Base-by-base conservation (phyloP, 2,329 filamentous ascomycete species). In the Cladosporium sp. region DNA sequence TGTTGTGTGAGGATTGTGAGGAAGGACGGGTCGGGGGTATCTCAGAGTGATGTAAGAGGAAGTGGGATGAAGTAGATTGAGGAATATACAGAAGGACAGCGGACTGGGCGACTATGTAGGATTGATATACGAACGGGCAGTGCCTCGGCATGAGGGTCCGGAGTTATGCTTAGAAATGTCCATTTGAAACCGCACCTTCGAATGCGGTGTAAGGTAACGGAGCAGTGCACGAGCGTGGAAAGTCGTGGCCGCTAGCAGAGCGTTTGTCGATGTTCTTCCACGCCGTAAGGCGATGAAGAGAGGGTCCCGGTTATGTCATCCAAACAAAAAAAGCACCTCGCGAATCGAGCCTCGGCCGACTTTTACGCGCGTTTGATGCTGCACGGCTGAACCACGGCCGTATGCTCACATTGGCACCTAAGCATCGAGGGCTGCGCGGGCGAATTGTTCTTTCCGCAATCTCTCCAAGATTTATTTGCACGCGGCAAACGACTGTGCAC, bases 171-270 rank as follows among this genome's bases (percentile, higher is more conserved):
- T 56, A 53, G 50, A 53, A 62, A 56, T 56, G 35, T 21, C 33
- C 40, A 28, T 57, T 53, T 53, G 55, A 14, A 57, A 49, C 7
- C 16, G 7, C 26, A 40, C 28, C 33, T 33, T 23, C n/a, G 16
- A 28, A 26, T 18, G 46, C 37, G 26, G 46, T 33, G 52, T 33
- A 55, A 29, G 52, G 52, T 21, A 31, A 35, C 46, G 57, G 64
- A 62, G 57, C 64, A 65, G 46, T 61, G 58, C 57, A 65, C 56
- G 50, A 49, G 57, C 46, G 28, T 65, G 58, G 58, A 62, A 50
- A 14, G 44, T 21, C 29, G 11, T 55, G 52, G 52, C 52, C 52
- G 52, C 52, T 55, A 55, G 23, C 5, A 55, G 40, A 55, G 31
- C 7, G 28, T n/a, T 31, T 35, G 62, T 53, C 60, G 60, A 62